Evolutionary conservation across 2,329 filamentous ascomycete genomes (phyloP).

Genomic region (Ceratocystis eucalypticola): DNA sequence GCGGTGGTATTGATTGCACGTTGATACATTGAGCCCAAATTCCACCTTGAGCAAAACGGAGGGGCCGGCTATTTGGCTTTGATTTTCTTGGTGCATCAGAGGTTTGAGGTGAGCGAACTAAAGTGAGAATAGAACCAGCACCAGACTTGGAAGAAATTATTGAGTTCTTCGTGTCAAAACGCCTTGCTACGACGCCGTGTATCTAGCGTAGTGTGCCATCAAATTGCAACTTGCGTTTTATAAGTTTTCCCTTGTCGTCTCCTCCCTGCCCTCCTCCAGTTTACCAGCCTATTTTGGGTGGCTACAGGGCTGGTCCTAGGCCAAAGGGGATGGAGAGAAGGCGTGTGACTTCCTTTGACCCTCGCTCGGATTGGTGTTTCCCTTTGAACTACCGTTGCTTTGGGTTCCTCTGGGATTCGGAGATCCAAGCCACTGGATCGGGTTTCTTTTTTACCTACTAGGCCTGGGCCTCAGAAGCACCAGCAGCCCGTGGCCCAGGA

Average conservation of each 20-base stretch:
- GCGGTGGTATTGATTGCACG: too few species aligned
- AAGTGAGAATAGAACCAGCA: neutral
- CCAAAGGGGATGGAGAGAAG: neutral
- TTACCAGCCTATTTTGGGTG: neutral
- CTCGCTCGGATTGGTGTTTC: neutral
- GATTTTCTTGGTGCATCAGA: neutral
- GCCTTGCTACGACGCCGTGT: neutral
- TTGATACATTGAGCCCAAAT: neutral
- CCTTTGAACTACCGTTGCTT: neutral
- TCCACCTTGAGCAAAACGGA: neutral
- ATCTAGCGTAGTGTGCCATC: neutral
- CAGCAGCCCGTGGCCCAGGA: neutral
- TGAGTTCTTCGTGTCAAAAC: neutral
- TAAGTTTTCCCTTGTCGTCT: neutral
- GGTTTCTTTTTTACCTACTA: neutral
- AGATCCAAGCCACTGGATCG: conserved; percentile 12
- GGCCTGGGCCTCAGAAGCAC: conserved; percentile 1
- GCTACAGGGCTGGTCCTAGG: neutral
- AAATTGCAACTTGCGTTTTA: neutral
- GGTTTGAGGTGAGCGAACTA: neutral
- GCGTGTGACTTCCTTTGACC: neutral
- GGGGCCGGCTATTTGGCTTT: neutral
- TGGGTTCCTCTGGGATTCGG: conserved; percentile 10
- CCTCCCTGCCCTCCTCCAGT: neutral
- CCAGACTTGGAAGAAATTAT: neutral